A percentile compares a stretch with the other conserved stretches of the same genome.
phyloP scores from a whole-genome alignment of 805 yeast genomes.

The Osmozyma mogii region DNA sequence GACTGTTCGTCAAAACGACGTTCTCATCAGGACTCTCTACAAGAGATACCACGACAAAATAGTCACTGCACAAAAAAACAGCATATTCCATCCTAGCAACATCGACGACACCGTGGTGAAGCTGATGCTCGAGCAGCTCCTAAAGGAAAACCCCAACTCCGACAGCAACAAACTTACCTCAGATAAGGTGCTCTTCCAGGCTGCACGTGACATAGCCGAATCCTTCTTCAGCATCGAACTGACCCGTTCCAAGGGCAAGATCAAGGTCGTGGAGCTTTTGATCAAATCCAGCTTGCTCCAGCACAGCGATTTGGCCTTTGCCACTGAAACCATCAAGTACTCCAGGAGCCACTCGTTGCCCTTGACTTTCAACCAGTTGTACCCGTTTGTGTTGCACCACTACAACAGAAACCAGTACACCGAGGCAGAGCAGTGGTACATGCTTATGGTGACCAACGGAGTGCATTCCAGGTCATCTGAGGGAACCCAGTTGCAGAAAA shows the following conservation, averaged over 20 bases:
- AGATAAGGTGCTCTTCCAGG: conserved; percentile 8
- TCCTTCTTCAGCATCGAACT: conserved; percentile 13
- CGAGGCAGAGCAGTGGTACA: conserved; percentile 31
- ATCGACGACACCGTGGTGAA: conserved; percentile 14
- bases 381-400: conserved; percentile 32
- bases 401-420: conserved; percentile 21
- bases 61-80: not conserved
- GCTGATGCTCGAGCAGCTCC: conserved; percentile 18
- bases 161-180: conserved; percentile 12
- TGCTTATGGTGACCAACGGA: conserved; percentile 23
- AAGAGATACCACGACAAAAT: conserved; percentile 12
- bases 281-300: conserved; percentile 20
- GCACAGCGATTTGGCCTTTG: conserved; percentile 29
- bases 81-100: conserved; percentile 8
- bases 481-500: conserved; percentile 21
- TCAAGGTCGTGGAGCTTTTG: conserved; percentile 23
- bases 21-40: conserved; percentile 15
- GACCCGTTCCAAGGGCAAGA: conserved; percentile 10
- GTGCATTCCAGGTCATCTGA: conserved; percentile 21
- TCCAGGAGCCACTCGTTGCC: conserved; percentile 22
- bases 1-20: conserved; percentile 9
- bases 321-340: conserved; percentile 19
- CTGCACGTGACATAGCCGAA: conserved; percentile 21
- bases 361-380: conserved; percentile 31
- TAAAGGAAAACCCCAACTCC: conserved; percentile 15